phyloP scores from a whole-genome alignment of 116 monocot species.

The Trichopus zeylanicus region DNA sequence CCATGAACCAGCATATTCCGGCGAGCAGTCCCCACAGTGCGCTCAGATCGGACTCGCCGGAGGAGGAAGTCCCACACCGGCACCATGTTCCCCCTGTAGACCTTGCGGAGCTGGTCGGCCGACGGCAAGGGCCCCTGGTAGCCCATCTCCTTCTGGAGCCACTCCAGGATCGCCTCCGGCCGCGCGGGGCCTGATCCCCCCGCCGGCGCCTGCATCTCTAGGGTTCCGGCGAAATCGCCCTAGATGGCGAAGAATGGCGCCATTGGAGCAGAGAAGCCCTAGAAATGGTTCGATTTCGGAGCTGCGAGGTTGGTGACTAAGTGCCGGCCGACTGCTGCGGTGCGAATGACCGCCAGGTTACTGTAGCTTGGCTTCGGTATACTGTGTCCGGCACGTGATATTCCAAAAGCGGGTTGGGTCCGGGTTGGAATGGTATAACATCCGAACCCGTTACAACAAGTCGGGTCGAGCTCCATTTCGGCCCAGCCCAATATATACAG shows the following conservation, averaged over 20 bases:
- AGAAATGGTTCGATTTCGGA: neutral
- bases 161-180: conserved; percentile 82
- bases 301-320: too few species aligned
- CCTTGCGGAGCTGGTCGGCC: conserved; percentile 74
- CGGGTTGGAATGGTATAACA: too few species aligned
- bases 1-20: conserved; percentile 85
- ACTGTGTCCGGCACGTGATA: too few species aligned
- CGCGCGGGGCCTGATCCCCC: conserved; percentile 15
- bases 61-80: conserved; percentile 81
- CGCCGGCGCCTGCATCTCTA: conserved; percentile 21
- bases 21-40: conserved; percentile 57
- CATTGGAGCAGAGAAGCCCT: too few species aligned
- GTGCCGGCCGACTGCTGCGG: too few species aligned
- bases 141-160: conserved; percentile 92
- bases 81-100: conserved; percentile 94
- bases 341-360: too few species aligned
- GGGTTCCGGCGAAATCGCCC: neutral
- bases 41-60: conserved; percentile 74
- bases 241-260: too few species aligned
- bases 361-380: too few species aligned
- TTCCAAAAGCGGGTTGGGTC: too few species aligned
- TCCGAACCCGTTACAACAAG: too few species aligned
- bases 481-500: too few species aligned
- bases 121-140: conserved; percentile 66
- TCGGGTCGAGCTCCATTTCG: too few species aligned